Percentiles rank a stretch among this genome's conserved stretches.
Evolutionary conservation across 176 grass and related monocot species (phyloP).

Genomic region (Eremochloa ophiuroides): DNA sequence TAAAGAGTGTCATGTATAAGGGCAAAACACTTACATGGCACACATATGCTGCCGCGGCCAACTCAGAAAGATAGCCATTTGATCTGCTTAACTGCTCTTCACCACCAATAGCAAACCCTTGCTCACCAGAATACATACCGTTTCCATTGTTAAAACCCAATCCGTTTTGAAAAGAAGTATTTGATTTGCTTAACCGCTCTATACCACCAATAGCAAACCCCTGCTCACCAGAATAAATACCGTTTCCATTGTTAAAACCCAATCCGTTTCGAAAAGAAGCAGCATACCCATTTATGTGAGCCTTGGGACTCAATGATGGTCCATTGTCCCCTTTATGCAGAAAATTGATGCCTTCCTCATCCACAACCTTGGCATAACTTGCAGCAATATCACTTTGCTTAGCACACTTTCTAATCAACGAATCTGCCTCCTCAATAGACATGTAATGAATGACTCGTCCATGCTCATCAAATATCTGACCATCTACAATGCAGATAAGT

Average conservation of each 20-base stretch:
- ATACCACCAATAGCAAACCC: slow-evolving; percentile 86
- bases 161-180: slow-evolving; percentile 65
- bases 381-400: slow-evolving; percentile 79
- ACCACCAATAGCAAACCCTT: slow-evolving; percentile 87
- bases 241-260: slow-evolving; percentile 83
- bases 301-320: slow-evolving; percentile 21
- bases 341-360: slow-evolving; percentile 38
- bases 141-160: slow-evolving; percentile 88
- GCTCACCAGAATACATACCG: slow-evolving; percentile 64
- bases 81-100: slow-evolving; percentile 63
- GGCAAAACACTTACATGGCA: slow-evolving; percentile 67
- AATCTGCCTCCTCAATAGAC: slow-evolving; percentile 76
- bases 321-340: slow-evolving; percentile 12
- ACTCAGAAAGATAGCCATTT: slow-evolving; percentile 85
- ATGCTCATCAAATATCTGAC: slow-evolving; percentile 72
- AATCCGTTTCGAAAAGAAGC: slow-evolving; percentile 65
- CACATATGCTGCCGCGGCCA: slow-evolving; percentile 86
- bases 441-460: slow-evolving; percentile 66
- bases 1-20: slow-evolving; percentile 14
- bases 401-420: slow-evolving; percentile 65
- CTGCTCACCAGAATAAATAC: slow-evolving; percentile 61
- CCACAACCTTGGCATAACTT: slow-evolving; percentile 73
- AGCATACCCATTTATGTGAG: slow-evolving; percentile 18
- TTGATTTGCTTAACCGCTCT: slow-evolving; percentile 44
- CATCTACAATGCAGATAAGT: slow-evolving; percentile 83